Evolutionary conservation across 345 rosid genomes (phyloP), one percentile per base, ranked within the genome.

Genomic region (Euphorbia pulcherrima): DNA sequence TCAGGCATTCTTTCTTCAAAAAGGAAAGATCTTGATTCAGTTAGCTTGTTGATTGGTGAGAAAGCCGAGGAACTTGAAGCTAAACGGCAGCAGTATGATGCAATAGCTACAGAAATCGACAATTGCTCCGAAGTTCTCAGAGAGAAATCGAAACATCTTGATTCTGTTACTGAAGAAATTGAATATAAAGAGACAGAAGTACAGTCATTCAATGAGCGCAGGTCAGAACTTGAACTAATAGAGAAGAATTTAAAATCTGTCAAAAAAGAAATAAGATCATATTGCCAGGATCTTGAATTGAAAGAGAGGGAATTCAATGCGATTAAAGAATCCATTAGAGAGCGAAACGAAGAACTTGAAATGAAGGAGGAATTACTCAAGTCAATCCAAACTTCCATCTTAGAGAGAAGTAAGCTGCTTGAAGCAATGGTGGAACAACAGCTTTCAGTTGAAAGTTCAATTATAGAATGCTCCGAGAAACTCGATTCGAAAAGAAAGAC

Each of bases 41-140:
- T 67, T 7, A 64, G 44, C 3, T 9, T 6, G 40, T 46, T 72
- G 55, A 65, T 60, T 27, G 53, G 64, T n/a, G 72, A 69, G 2
- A 47, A 29, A 12, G 6, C 20, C 0, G 66, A 72, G 46, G 72
- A 65, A 5, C 68, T 72, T 13, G 44, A 37, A 21, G 50, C 28
- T 6, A 66, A 80, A 72, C 72, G 67, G 71, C 67, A 76, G 65
- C 73, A 72, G 21, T 8, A 68, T 70, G 72, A 60, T 24, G 74
- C 68, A 44, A 44, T 44, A 4, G 16, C 12, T 44, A 6, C 50
- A 44, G 50, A 44, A 44, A 14, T 44, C 13, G 5, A 12, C 2
- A 44, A 44, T 44, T 44, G 50, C 50, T 44, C 17, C 16, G 50
- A 44, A 44, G 50, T 44, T 44, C 50, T 44, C 50, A 44, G 13